These are phyloP conservation scores for Strobilomyces dryophilus DNA, from an alignment of 768 basidiomycete species.

Conservation along the genomic window DNA sequence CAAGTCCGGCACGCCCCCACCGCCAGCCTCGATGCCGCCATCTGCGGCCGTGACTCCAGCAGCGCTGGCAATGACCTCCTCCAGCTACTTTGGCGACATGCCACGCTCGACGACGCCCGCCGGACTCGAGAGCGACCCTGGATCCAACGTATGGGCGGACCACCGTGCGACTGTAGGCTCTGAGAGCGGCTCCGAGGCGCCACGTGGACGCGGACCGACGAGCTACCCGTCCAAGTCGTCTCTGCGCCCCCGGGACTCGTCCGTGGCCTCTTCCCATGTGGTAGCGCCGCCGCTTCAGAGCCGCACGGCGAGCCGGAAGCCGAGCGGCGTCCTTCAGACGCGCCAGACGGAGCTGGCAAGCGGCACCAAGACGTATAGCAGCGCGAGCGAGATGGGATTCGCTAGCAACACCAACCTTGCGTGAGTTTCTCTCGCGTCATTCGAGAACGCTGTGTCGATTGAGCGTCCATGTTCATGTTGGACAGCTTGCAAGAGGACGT, in stretches of 20 bases:
- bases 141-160: constrained; percentile 29
- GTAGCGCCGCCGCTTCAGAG: constrained; percentile 16
- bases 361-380: constrained; percentile 32
- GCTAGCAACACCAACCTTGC: constrained; percentile 10
- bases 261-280: constrained; percentile 23
- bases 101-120: constrained; percentile 25
- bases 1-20: constrained; percentile 16
- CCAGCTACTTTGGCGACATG: constrained; percentile 23
- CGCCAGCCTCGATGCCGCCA: constrained; percentile 16
- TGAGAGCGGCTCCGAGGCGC: constrained; percentile 18
- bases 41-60: constrained; percentile 25
- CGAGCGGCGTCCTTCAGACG: constrained; percentile 21
- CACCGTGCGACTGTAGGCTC: constrained; percentile 13
- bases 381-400: constrained; percentile 22
- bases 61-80: background rate
- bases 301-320: constrained; percentile 22
- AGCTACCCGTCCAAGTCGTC: constrained; percentile 23
- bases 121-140: constrained; percentile 19
- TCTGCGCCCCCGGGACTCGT: constrained; percentile 22
- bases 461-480: background rate
- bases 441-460: background rate
- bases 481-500: constrained; percentile 24
- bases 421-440: constrained; percentile 14
- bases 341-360: constrained; percentile 30
- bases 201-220: constrained; percentile 16